These are phyloP conservation scores for Metschnikowia henanensis DNA, from an alignment of 805 yeast genomes.

Conservation along the genomic window DNA sequence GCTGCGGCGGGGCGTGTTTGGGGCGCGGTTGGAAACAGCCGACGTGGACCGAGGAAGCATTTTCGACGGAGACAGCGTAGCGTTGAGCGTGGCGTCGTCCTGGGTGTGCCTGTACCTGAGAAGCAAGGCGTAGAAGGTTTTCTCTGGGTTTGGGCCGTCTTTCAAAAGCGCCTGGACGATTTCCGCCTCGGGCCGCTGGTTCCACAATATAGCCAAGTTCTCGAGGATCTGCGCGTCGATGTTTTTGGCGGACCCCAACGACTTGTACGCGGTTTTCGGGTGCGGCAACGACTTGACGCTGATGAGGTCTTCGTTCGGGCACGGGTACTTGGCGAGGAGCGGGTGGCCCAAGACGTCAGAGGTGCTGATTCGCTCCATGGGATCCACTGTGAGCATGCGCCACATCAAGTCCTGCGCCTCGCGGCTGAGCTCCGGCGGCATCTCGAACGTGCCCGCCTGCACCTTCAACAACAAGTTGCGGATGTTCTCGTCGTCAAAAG, in stretches of 20 bases:
- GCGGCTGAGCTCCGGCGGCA: conserved; percentile 61
- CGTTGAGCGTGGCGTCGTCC: conserved; percentile 27
- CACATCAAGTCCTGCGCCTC: conserved; percentile 71
- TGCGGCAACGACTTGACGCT: conserved; percentile 51
- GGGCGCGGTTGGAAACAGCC: conserved; percentile 8
- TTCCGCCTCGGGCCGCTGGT: conserved; percentile 47
- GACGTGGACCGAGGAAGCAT: conserved; percentile 16
- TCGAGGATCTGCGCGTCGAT: conserved; percentile 55
- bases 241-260: conserved; percentile 46
- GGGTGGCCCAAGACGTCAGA: conserved; percentile 62
- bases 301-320: conserved; percentile 44
- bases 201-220: conserved; percentile 58
- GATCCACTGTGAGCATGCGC: conserved; percentile 68
- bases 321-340: conserved; percentile 51
- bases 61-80: conserved; percentile 14
- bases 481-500: conserved; percentile 82
- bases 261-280: conserved; percentile 52
- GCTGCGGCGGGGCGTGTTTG: conserved; percentile 16
- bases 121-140: conserved; percentile 46
- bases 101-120: conserved; percentile 45
- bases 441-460: conserved; percentile 70
- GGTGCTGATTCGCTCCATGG: conserved; percentile 68
- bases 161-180: conserved; percentile 36
- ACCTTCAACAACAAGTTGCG: conserved; percentile 70
- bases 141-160: conserved; percentile 44